Evolutionary conservation across 2,329 filamentous ascomycete species (phyloP), one percentile per base, ranked within the genome.

Genomic region (Phaeophleospora eucalypticola): DNA sequence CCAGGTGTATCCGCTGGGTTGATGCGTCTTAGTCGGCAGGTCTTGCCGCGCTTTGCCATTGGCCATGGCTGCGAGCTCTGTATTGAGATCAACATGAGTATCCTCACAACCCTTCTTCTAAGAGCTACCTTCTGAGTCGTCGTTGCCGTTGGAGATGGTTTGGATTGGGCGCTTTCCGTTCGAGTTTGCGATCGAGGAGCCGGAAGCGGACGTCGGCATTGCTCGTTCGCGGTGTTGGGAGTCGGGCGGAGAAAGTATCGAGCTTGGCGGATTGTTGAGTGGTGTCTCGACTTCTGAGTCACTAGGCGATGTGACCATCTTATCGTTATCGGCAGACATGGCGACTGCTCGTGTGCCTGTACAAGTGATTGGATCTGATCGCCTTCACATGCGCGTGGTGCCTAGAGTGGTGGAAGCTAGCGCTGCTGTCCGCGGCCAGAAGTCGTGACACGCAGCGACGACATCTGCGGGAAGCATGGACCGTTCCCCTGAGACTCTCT

Each of bases 191-290:
- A 58, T 46, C 19, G 54, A 57, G 4, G 58, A 46, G 36, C 52
- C 51, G 9, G 52, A 51, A 3, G 59, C 47, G 4, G 59, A 42
- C 24, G 56, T 52, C 12, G 56, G 58, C 54, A 57, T 40, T 34
- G 20, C 43, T 14, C 36, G 38, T 20, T 53, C 43, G 61, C 56
- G 57, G 21, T 60, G 63, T 57, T 80, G 77, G 1, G 77, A 79
- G 44, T 74, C 73, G 18, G 78, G 77, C 29, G 78, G 78, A 8
- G 77, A 79, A 44, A 79, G 71, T 49, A 79, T 74, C n/a, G 68
- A 67, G 40, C 41, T 45, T 42, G 46, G 52, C 12, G 36, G 36
- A 19, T 37, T 37, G n/a, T 37, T 17, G 4, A 19, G 36, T 17
- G 34, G 24, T 29, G 24, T 29, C 24, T 29, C 24, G 24, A 29